Evolutionary conservation across 1,139 yeast species (phyloP), one percentile per base, ranked within the genome.

Genomic region (Saccharomycopsis hybrid): DNA sequence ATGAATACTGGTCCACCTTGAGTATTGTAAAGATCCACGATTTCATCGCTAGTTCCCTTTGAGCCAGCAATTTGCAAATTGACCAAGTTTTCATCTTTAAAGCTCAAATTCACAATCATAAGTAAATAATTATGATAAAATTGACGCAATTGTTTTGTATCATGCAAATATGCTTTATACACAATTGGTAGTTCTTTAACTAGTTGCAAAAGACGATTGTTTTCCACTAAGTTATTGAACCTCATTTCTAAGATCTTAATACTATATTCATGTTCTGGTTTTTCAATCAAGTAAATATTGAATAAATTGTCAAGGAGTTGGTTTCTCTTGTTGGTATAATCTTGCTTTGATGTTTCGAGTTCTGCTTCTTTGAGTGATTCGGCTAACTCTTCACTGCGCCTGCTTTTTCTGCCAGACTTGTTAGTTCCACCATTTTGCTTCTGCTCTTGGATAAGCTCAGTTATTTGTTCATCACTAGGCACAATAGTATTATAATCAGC

Each of bases 161-260:
- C 38, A 13, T n/a, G 30, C 9, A 40, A 5, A 40, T 49, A 51
- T 3, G 37, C n/a, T 7, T 43, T 39, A 30, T 51, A 51, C 8
- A 44, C 41, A 24, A 52, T 37, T 3, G 55, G 55, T 13, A 49
- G 35, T 42, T 52, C 55, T 39, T 40, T 25, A 13, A 47, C 25
- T 27, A 50, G 25, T 18, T 41, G 46, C 3, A 30, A 36, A 27
- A 52, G 39, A 8, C 54, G 18, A 9, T 46, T 38, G 11, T 25
- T 27, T 9, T 39, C 30, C 5, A 33, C 32, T 41, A 49, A 49
- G 13, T 31, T 36, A 25, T 46, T 43, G 3, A 44, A 32, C 24
- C 50, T 32, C 39, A 33, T 30, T 9, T 35, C 36, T 13, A 40
- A 35, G 13, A 41, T 28, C 27, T 18, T 11, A 18, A 43, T 9